Evolutionary conservation across 176 grass and related monocot species (phyloP), one percentile per base, ranked within the genome.

Genomic region (Rhynchospora tenuis): DNA sequence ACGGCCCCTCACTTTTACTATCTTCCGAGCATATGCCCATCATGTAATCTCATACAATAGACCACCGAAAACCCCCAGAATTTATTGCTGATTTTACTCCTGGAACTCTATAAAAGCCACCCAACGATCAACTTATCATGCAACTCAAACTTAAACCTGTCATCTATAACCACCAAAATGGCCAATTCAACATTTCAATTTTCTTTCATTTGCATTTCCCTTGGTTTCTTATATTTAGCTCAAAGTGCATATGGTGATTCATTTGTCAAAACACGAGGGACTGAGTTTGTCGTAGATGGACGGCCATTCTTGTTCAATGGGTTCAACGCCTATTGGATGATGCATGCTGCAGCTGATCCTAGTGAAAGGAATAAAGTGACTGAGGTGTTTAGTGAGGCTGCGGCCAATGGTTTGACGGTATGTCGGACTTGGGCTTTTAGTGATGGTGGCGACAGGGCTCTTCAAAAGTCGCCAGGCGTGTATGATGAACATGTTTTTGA

Each of bases 371-470:
- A 58, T 13, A 90, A 87, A 85, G 82, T 87, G 50, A 73, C 89
- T 17, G 83, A 83, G 69, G 89, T 88, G 23, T 80, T 91, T 19
- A 83, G 86, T 2, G 83, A 82, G 19, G 83, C 86, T 2, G 78
- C 62, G 5, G 86, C 69, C 42, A 75, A 48, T 17, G 86, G 86
- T 14, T 86, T 91, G 78, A 88, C 85, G 24, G 89, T 91, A 15
- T 87, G 89, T 86, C 89, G 89, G 14, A 88, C 89, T 0, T 91
- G 89, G 89, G 89, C 86, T 56, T 91, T 91, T 19, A 62, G 13
- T 74, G 89, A 88, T 81, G 83, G 89, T 0, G 83, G 70, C 17
- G 60, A 86, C 10, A 4, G 82, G 11, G 89, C 89, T 22, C 83
- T 91, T 81, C 86, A 91, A 51, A 11, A 46, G 42, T 88, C 78